Conservation (phyloP, 2,329 filamentous ascomycete species). For the Fusarium luffae region DNA sequence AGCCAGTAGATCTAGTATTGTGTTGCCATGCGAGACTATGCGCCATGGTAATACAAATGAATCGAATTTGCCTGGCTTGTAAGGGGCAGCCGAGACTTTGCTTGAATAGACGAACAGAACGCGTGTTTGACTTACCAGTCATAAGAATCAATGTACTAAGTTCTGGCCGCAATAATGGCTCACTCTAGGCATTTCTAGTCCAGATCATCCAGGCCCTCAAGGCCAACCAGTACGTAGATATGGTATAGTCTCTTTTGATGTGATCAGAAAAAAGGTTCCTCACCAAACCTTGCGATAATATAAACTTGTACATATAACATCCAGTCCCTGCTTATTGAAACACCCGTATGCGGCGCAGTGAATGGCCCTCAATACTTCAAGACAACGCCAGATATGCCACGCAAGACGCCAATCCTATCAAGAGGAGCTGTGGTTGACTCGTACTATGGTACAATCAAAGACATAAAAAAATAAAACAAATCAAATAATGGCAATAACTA, state of each 20-base stretch:
- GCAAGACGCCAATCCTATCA: slow-evolving; percentile 14
- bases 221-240: neutral
- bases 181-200: neutral
- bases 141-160: neutral
- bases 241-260: neutral
- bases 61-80: neutral
- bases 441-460: neutral
- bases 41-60: slow-evolving; percentile 5
- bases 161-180: neutral
- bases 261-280: neutral
- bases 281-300: neutral
- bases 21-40: slow-evolving; percentile 1
- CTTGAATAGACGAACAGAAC: neutral
- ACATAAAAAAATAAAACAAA: neutral
- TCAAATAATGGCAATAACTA: neutral
- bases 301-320: neutral
- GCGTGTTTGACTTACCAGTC: neutral
- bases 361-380: neutral
- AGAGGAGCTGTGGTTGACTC: neutral
- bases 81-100: neutral
- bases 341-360: neutral
- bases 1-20: neutral
- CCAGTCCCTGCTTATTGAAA: neutral
- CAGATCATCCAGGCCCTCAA: neutral
- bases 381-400: slow-evolving; percentile 20